Percentiles rank a stretch among this genome's conserved stretches.
Conservation (phyloP, 768 basidiomycete genomes). For the Leucocoprinus birnbaumii region DNA sequence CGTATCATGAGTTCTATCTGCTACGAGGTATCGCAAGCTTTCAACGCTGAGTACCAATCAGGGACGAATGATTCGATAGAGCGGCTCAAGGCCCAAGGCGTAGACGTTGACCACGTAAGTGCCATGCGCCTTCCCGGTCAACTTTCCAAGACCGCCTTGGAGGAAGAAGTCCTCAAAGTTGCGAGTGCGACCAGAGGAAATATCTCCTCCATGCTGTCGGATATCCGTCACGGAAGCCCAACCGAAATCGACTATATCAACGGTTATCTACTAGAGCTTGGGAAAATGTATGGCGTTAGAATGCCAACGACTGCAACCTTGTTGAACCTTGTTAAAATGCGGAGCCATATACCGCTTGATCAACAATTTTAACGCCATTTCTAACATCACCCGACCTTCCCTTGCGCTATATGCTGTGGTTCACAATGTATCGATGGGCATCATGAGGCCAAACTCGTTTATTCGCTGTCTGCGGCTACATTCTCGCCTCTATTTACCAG, state of each 20-base stretch:
- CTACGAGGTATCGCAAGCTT: slow-evolving; percentile 65
- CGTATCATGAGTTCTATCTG: slow-evolving; percentile 55
- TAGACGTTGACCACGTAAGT: slow-evolving; percentile 22
- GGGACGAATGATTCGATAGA: slow-evolving; percentile 35
- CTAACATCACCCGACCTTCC: background rate
- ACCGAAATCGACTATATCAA: slow-evolving; percentile 86
- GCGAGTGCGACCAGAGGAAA: slow-evolving; percentile 58
- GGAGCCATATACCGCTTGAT: slow-evolving; percentile 53
- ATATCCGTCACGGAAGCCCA: slow-evolving; percentile 53
- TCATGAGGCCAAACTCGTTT: too few species aligned
- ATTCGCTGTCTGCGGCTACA: too few species aligned
- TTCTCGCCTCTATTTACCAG: slow-evolving; percentile 10
- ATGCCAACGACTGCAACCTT: slow-evolving; percentile 60
- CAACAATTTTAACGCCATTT: slow-evolving; percentile 27
- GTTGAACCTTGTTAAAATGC: slow-evolving; percentile 57
- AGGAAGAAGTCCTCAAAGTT: slow-evolving; percentile 56
- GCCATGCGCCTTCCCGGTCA: slow-evolving; percentile 41
- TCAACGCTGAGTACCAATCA: slow-evolving; percentile 45
- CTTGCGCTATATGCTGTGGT: background rate
- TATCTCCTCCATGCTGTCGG: slow-evolving; percentile 78
- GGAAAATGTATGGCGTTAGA: slow-evolving; percentile 47
- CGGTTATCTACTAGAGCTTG: slow-evolving; percentile 73
- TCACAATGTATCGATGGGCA: background rate
- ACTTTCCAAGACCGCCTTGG: slow-evolving; percentile 43
- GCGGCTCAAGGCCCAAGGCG: slow-evolving; percentile 24